phyloP scores from a whole-genome alignment of 2,329 filamentous ascomycete species.

The Ophiostoma fasciatum region DNA sequence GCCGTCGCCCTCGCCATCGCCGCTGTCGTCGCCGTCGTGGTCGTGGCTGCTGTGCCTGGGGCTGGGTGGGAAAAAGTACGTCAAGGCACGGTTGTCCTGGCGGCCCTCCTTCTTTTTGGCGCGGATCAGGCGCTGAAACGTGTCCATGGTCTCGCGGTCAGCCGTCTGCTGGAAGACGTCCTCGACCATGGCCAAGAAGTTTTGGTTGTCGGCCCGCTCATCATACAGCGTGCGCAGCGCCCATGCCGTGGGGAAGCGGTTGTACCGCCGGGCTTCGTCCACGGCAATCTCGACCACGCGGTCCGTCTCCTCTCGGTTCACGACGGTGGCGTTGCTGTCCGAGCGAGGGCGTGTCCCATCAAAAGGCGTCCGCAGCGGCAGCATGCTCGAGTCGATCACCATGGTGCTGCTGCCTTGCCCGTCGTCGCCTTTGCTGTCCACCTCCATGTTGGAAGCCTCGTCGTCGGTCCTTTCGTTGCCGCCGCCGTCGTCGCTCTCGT shows the following conservation, averaged over 20 bases:
- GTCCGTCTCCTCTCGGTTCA: conserved; percentile 31
- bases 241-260: conserved; percentile 47
- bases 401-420: neutral
- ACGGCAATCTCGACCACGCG: conserved; percentile 43
- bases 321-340: conserved; percentile 12
- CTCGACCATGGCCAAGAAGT: conserved; percentile 42
- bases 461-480: neutral
- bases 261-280: conserved; percentile 39
- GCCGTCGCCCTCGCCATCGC: too few species aligned
- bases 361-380: neutral
- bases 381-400: neutral
- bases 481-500: neutral
- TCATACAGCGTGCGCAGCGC: conserved; percentile 46
- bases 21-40: conserved; percentile 49
- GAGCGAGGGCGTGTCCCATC: conserved; percentile 6
- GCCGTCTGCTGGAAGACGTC: conserved; percentile 43
- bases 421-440: neutral
- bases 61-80: conserved; percentile 39
- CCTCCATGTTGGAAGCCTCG: too few species aligned
- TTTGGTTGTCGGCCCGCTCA: conserved; percentile 34
- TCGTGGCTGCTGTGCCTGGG: too few species aligned
- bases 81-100: conserved; percentile 33
- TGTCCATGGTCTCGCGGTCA: conserved; percentile 32
- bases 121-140: conserved; percentile 36
- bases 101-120: conserved; percentile 43